These are phyloP conservation scores for Elasticomyces elasticus DNA, from an alignment of 495 filamentous ascomycete genomes.

Conservation along the genomic window DNA sequence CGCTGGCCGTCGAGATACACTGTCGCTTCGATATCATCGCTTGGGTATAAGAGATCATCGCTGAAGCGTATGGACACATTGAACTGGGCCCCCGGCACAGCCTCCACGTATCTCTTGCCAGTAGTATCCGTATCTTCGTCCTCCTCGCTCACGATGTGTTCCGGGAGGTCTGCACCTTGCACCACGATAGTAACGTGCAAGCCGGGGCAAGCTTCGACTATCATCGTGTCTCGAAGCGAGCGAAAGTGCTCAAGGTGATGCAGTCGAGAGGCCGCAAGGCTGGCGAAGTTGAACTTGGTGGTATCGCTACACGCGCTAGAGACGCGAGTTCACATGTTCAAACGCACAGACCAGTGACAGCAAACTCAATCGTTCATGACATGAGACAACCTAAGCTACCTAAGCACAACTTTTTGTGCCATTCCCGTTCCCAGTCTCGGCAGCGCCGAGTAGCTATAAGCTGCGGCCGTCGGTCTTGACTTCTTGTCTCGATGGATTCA, in stretches of 20 bases:
- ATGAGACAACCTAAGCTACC: no score
- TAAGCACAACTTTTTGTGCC: no score
- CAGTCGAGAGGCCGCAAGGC: no score
- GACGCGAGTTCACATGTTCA: no score
- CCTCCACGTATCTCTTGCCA: neutral
- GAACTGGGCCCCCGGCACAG: neutral
- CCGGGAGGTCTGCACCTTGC: neutral
- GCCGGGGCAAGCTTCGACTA: neutral
- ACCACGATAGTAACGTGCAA: neutral
- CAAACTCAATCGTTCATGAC: no score
- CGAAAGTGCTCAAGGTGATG: neutral
- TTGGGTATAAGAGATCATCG: neutral
- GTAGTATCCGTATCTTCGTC: neutral
- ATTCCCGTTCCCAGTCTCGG: no score
- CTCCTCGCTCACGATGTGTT: neutral
- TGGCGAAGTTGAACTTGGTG: no score
- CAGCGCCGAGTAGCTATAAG: no score
- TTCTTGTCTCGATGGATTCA: no score
- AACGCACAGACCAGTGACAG: no score
- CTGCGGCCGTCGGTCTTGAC: no score
- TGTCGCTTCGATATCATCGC: neutral
- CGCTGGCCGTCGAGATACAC: slow-evolving; percentile 1
- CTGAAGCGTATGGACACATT: neutral
- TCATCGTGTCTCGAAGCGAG: neutral
- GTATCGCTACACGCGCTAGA: no score